A percentile compares a stretch with the other conserved stretches of the same genome.
Evolutionary conservation across 306 rosid genomes (phyloP).

Genomic region (Hippophae rhamnoides): DNA sequence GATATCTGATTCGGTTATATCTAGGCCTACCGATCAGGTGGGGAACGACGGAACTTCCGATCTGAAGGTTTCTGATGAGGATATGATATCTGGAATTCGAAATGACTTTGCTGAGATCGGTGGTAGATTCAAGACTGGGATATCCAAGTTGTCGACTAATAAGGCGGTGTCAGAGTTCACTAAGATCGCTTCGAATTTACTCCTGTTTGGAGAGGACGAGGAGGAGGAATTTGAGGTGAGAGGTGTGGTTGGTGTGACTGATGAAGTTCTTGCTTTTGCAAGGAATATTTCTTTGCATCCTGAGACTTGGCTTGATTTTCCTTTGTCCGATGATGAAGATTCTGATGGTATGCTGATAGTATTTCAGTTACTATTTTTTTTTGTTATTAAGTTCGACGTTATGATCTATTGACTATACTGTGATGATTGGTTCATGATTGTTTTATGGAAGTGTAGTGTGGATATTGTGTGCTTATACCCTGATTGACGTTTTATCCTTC

Average conservation of each 20-base stretch:
- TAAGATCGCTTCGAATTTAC: slow-evolving; percentile 85
- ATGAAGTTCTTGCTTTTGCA: slow-evolving; percentile 65
- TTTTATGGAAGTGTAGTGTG: neutral
- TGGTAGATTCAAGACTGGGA: slow-evolving; percentile 67
- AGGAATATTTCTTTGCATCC: slow-evolving; percentile 66
- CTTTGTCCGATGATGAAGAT: slow-evolving; percentile 52
- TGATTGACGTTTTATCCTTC: too few relatives aligned
- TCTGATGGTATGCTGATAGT: slow-evolving; percentile 44
- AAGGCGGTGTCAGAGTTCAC: slow-evolving; percentile 68
- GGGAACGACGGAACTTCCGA: slow-evolving; percentile 1
- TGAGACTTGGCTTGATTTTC: slow-evolving; percentile 83
- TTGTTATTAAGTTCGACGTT: neutral
- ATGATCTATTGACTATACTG: neutral
- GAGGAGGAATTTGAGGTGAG: slow-evolving; percentile 46
- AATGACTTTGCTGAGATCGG: slow-evolving; percentile 83
- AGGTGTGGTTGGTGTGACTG: slow-evolving; percentile 51
- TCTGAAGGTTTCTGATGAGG: slow-evolving; percentile 41
- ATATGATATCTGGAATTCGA: slow-evolving; percentile 73
- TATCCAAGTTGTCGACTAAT: slow-evolving; percentile 62
- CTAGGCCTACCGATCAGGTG: slow-evolving; percentile 10
- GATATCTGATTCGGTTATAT: slow-evolving; percentile 20
- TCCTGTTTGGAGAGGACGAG: slow-evolving; percentile 60
- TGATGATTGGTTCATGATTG: neutral
- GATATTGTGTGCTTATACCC: neutral
- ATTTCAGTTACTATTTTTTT: neutral